Evolutionary conservation across 768 basidiomycete genomes (phyloP).

Genomic region (Galerina marginata): DNA sequence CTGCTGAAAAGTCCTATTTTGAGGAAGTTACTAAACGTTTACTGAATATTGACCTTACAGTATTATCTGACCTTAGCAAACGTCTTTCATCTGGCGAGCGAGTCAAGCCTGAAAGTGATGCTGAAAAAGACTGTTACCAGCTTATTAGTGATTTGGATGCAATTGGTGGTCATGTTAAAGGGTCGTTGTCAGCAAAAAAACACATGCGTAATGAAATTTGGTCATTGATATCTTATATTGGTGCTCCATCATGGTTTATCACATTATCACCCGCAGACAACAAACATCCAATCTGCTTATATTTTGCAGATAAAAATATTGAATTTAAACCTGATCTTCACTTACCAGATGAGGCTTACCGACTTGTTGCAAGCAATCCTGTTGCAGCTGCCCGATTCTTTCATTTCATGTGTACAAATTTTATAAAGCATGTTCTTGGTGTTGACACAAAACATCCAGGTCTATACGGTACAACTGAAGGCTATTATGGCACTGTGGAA

Average conservation of each 20-base stretch:
- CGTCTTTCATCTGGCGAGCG: constrained; percentile 29
- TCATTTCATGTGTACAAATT: constrained; percentile 24
- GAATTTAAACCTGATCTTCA: constrained; percentile 22
- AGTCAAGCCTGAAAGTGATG: constrained; percentile 30
- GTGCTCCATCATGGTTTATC: constrained; percentile 40
- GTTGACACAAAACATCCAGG: constrained; percentile 20
- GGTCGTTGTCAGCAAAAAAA: constrained; percentile 15
- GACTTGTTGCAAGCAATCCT: constrained; percentile 15
- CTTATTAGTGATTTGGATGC: constrained; percentile 41
- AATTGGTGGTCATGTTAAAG: constrained; percentile 35
- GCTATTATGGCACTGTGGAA: constrained; percentile 46
- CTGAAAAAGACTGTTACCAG: constrained; percentile 39
- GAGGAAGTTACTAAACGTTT: constrained; percentile 26
- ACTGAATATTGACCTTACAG: constrained; percentile 24
- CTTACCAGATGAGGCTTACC: background rate
- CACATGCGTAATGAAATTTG: constrained; percentile 36
- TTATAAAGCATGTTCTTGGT: constrained; percentile 5
- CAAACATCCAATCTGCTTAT: constrained; percentile 38
- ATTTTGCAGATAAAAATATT: constrained; percentile 33
- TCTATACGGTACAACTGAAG: constrained; percentile 33
- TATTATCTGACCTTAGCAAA: constrained; percentile 23
- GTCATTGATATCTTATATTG: constrained; percentile 28
- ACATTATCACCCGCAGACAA: constrained; percentile 41
- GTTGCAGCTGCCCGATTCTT: constrained; percentile 34
- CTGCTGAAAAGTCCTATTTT: constrained; percentile 32